phyloP scores from a whole-genome alignment of 2,329 filamentous ascomycete species.

The Zymoseptoria brevis region DNA sequence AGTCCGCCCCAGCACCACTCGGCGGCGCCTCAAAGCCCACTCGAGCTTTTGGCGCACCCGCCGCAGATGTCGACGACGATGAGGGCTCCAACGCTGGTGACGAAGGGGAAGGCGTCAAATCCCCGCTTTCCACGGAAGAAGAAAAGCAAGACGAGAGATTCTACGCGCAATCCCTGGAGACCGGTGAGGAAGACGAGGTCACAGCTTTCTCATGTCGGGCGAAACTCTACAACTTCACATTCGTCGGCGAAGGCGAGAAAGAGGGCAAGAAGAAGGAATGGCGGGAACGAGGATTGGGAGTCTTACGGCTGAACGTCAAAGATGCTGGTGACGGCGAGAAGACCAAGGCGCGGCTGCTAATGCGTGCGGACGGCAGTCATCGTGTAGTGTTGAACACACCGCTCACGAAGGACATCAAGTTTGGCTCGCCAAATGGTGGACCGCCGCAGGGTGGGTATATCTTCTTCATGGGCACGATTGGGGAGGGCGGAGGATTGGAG shows the following conservation, averaged over 20 bases:
- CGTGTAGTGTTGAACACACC: conserved; percentile 80
- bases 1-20: conserved; percentile 40
- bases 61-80: conserved; percentile 43
- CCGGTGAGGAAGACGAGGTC: conserved; percentile 76
- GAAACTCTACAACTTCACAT: conserved; percentile 75
- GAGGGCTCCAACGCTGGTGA: conserved; percentile 43
- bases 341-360: conserved; percentile 62
- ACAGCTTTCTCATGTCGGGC: conserved; percentile 69
- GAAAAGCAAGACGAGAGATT: conserved; percentile 57
- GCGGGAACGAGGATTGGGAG: conserved; percentile 83
- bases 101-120: conserved; percentile 35
- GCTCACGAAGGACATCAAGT: conserved; percentile 68
- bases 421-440: conserved; percentile 55
- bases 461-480: conserved; percentile 52
- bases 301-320: conserved; percentile 73
- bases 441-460: conserved; percentile 65
- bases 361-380: conserved; percentile 85
- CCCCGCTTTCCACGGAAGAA: conserved; percentile 44
- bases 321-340: conserved; percentile 46
- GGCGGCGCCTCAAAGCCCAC: conserved; percentile 45
- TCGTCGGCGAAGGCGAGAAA: conserved; percentile 36
- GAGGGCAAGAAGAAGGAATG: conserved; percentile 51
- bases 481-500: conserved; percentile 43
- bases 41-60: conserved; percentile 70
- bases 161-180: conserved; percentile 62